Conservation (phyloP, 495 filamentous ascomycete genomes). For the Xylaria longipes region DNA sequence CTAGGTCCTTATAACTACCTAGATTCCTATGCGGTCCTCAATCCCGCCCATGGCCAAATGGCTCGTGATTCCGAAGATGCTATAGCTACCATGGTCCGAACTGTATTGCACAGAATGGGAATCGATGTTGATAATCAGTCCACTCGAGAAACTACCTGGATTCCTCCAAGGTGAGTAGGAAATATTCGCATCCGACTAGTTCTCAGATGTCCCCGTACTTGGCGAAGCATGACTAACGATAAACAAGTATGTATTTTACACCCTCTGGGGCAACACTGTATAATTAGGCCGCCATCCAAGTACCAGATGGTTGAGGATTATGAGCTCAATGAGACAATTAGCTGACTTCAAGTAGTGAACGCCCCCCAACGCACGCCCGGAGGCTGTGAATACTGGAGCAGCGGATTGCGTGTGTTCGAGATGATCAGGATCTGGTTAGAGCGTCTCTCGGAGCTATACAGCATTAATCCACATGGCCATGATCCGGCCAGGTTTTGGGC, state of each 20-base stretch:
- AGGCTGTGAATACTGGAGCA: background rate
- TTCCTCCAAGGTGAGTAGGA: slow-evolving; percentile 14
- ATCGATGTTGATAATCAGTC: background rate
- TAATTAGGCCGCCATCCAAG: background rate
- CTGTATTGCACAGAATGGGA: background rate
- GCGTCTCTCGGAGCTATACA: slow-evolving; percentile 21
- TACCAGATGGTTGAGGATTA: background rate
- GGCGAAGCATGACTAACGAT: background rate
- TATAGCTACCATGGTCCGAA: background rate
- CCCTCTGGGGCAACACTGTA: too few relatives aligned
- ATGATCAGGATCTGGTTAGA: slow-evolving; percentile 21
- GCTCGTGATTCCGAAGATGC: background rate
- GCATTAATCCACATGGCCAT: background rate
- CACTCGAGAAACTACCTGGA: background rate
- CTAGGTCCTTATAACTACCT: background rate
- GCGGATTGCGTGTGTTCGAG: slow-evolving; percentile 31
- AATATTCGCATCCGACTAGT: background rate
- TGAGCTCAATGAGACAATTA: background rate
- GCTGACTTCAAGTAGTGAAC: slow-evolving; percentile 18
- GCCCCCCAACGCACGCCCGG: background rate
- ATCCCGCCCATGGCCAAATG: background rate
- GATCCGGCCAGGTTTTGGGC: background rate
- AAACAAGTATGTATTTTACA: slow-evolving; percentile 4
- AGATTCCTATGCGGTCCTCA: background rate
- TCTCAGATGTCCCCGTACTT: background rate